Base-by-base conservation (phyloP, 2,329 filamentous ascomycete species). In the Didymella pomorum region DNA sequence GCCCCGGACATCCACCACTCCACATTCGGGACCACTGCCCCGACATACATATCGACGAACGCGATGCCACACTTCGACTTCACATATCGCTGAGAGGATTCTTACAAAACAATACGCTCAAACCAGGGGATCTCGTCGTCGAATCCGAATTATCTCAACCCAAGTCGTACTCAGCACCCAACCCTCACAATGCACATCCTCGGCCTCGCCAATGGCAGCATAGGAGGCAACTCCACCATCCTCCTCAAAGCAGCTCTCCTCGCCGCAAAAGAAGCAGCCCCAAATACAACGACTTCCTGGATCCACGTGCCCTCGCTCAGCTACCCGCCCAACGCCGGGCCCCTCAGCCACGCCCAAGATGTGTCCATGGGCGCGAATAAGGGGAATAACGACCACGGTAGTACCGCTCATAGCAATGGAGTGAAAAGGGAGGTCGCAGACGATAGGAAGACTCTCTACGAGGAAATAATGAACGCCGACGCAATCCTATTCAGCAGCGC, bases 141-240 rank as follows among this genome's bases (percentile, higher is more conserved):
- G 6, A 5, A 42, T 42, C 39, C 10, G 1, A 16, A 3, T 25
- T 18, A 5, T 8, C 2, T 4, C 2, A 2, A 4, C 4, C 9
- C 37, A 41, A 33, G 9, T 12, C 21, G 21, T 3, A 25, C 11
- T 14, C 10, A 42, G 11, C 10, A 42, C 3, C 39, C 14, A 4
- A 16, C 16, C 16, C 39, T 16, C 44, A 47, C 28, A 47, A 61
- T 61, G 58, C 58, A 61, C 42, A 61, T 61, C 26, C 58, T 61
- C 26, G 58, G 58, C 35, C 58, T 61, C 41, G 49, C 39, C 39
- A 61, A 61, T 46, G 58, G 58, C 45, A 51, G 37, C 46, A 41
- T 43, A 45, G 47, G 33, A 47, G 58, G 58, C 20, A 61, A 61
- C 46, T 61, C 58, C 5, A 55, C 52, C 23, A 51, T 61, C 46